Evolutionary conservation across 805 yeast genomes (phyloP), one percentile per base, ranked within the genome.

Genomic region (Schizosaccharomyces osmophilus): DNA sequence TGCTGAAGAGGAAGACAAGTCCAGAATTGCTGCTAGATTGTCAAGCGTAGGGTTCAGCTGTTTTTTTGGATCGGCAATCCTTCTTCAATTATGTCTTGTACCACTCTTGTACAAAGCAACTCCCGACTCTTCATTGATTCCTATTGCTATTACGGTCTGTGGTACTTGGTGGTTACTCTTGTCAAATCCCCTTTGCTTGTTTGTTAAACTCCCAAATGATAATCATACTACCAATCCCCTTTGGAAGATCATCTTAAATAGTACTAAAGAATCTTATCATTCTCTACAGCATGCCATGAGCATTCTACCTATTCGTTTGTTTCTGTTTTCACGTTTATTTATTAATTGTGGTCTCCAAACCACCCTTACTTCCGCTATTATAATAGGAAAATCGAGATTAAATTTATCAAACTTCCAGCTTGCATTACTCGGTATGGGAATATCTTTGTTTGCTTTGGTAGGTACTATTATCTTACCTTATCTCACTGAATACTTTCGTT

Each of bases 401-500:
- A 29, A 29, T 51, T 17, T 51, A 17, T 51, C 57, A 19, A 51
- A 51, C 17, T 51, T 51, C 22, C 57, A 51, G 57, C 17, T 51
- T 17, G n/a, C 36, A 9, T 45, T 45, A 24, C 51, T 45, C 22
- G 51, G 51, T 9, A 51, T 51, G 31, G 36, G 36, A 29, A 51
- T 51, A 1, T 51, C 57, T 51, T 51, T 29, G 19, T 51, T 51
- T 29, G 36, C 57, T 19, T 29, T 51, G 31, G 4, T 51, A 11
- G 57, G 57, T 39, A 51, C 57, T 29, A 17, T 51, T 24, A n/a
- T 22, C 6, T 24, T 51, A 22, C 57, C 57, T 29, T 24, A 22
- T 24, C 57, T 51, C 36, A 51, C 57, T 29, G 36, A 51, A 29
- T 74, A 74, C 48, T 67, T 60, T 31, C 32, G 55, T 22, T 5